Evolutionary conservation across 345 rosid genomes (phyloP).

Genomic region (Linum lewisii): DNA sequence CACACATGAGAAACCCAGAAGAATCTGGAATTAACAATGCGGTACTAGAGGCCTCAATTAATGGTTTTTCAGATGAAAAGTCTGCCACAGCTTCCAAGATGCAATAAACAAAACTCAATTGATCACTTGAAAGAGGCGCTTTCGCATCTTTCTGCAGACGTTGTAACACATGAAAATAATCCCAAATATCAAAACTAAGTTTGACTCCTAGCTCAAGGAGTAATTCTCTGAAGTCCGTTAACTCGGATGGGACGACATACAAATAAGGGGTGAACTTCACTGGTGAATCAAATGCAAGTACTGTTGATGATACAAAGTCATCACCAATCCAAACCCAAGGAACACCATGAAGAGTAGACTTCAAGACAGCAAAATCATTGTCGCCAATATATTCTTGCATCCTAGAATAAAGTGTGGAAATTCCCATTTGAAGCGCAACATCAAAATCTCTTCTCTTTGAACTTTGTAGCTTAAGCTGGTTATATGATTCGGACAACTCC

Average conservation of each 20-base stretch:
- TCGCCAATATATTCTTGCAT: slow-evolving; percentile 53
- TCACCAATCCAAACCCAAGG: slow-evolving; percentile 96
- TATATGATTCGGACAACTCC: slow-evolving; percentile 61
- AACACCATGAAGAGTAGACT: slow-evolving; percentile 56
- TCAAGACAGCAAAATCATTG: slow-evolving; percentile 47
- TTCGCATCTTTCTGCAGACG: slow-evolving; percentile 53
- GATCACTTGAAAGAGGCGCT: slow-evolving; percentile 62
- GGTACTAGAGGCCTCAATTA: slow-evolving; percentile 40
- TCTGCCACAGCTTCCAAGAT: slow-evolving; percentile 85
- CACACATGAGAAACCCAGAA: slow-evolving; percentile 46
- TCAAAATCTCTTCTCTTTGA: slow-evolving; percentile 36
- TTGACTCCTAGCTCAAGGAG: slow-evolving; percentile 75
- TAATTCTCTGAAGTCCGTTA: slow-evolving; percentile 65
- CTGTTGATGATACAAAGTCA: slow-evolving; percentile 65
- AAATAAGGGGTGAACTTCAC: slow-evolving; percentile 87
- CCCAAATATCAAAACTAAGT: slow-evolving; percentile 71
- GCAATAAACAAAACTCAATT: slow-evolving; percentile 60
- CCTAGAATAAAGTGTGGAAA: slow-evolving; percentile 49
- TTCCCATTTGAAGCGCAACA: slow-evolving; percentile 51
- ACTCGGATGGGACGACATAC: slow-evolving; percentile 93
- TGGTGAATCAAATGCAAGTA: slow-evolving; percentile 95
- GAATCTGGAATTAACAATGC: slow-evolving; percentile 67
- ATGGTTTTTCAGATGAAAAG: slow-evolving; percentile 41
- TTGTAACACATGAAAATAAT: slow-evolving; percentile 65
- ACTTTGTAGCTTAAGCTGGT: slow-evolving; percentile 43